These are phyloP conservation scores for Hypoxylon crocopeplum DNA, from an alignment of 495 filamentous ascomycete genomes.

Conservation along the genomic window DNA sequence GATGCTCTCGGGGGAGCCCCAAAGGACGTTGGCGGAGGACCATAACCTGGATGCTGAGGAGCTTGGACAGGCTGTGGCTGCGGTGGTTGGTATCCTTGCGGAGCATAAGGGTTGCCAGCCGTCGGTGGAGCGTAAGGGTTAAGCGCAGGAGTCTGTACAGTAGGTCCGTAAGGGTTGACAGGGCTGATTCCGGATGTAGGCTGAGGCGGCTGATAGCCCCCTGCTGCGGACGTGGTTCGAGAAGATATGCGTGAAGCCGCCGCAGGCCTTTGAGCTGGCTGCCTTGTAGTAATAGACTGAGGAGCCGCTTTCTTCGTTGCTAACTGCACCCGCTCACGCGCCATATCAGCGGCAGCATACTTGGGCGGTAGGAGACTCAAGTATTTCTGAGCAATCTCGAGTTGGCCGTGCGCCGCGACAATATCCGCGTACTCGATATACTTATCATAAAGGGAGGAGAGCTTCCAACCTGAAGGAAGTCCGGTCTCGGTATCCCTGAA, in stretches of 20 bases:
- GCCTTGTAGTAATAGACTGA: conserved; percentile 38
- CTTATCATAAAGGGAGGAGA: conserved; percentile 86
- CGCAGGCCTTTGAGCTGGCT: conserved; percentile 33
- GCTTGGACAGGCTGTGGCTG: conserved; percentile 38
- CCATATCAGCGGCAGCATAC: conserved; percentile 88
- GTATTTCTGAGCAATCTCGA: conserved; percentile 88
- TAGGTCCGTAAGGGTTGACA: conserved; percentile 37
- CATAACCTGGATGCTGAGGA: conserved; percentile 45
- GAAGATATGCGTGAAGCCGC: conserved; percentile 22
- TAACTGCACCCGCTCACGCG: conserved; percentile 83
- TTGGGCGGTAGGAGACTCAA: conserved; percentile 84
- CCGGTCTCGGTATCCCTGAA: conserved; percentile 81
- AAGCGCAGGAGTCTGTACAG: conserved; percentile 48
- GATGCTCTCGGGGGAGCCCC: conserved; percentile 54
- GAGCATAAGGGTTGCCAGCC: conserved; percentile 43
- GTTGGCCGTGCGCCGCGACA: conserved; percentile 85
- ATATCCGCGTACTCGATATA: conserved; percentile 98
- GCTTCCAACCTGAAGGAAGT: conserved; percentile 82
- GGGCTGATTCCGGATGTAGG: conserved; percentile 42
- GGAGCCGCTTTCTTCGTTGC: conserved; percentile 73
- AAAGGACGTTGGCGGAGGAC: conserved; percentile 42
- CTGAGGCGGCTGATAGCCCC: conserved; percentile 50
- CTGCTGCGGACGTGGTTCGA: conserved; percentile 16
- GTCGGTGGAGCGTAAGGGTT: conserved; percentile 70
- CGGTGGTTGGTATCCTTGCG: conserved; percentile 45